phyloP scores from a whole-genome alignment of 352 stramenopile species.

The Pythium diclinum region DNA sequence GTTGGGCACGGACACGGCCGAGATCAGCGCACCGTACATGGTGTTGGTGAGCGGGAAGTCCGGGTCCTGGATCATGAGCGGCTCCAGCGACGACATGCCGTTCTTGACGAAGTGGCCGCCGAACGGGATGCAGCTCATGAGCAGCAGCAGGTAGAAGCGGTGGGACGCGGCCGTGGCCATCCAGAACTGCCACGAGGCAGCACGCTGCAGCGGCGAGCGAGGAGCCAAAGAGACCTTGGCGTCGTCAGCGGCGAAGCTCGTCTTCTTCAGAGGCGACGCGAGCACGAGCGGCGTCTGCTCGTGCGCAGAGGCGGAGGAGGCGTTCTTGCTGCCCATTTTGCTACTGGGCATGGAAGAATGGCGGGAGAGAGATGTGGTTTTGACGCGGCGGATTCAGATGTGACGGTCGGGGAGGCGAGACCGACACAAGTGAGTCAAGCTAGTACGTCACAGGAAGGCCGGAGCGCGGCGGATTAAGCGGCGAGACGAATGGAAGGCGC shows the following conservation, averaged over 20 bases:
- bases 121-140: constrained; percentile 86
- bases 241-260: constrained; percentile 1
- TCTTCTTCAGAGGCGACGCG: constrained; percentile 7
- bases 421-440: neutral
- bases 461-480: neutral
- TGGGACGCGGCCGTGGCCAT: constrained; percentile 53
- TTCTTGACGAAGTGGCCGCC: constrained; percentile 89
- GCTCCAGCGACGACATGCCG: constrained; percentile 75
- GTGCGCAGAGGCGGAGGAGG: constrained; percentile 5
- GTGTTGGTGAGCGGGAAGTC: constrained; percentile 80
- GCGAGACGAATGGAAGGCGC: neutral
- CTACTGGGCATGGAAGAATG: constrained; percentile 7
- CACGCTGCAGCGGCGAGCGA: constrained; percentile 31
- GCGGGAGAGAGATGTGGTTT: too few relatives aligned
- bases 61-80: constrained; percentile 74
- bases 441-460: neutral
- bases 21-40: constrained; percentile 82
- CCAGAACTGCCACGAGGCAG: constrained; percentile 72
- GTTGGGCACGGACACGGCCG: constrained; percentile 76
- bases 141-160: constrained; percentile 77
- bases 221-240: constrained; percentile 9
- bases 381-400: neutral
- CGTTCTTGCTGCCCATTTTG: constrained; percentile 24
- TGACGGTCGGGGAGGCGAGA: neutral
- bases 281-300: constrained; percentile 27